A percentile compares a stretch with the other conserved stretches of the same genome.
These are phyloP conservation scores for Aspergillus pseudoglaucus DNA, from an alignment of 2,329 filamentous ascomycete species.

Conservation along the genomic window DNA sequence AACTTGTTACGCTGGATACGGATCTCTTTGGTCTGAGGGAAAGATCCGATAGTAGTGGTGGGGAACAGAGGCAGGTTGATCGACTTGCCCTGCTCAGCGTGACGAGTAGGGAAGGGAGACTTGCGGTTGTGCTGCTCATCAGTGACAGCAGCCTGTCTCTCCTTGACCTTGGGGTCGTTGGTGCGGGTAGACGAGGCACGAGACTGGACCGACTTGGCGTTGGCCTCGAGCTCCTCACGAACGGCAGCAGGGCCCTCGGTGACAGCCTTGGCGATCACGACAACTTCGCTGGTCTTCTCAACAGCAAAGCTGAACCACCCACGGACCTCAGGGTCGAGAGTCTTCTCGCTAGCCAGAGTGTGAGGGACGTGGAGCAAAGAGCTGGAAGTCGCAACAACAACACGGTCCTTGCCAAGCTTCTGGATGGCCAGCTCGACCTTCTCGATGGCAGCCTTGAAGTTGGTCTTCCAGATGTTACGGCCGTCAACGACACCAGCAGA, in stretches of 20 bases:
- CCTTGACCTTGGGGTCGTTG: constrained; percentile 97
- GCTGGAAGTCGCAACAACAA: constrained; percentile 93
- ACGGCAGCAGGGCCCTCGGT: constrained; percentile 86
- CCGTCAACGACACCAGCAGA: constrained; percentile 96
- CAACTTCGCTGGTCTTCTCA: constrained; percentile 88
- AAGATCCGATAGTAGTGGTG: constrained; percentile 97
- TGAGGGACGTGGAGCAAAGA: constrained; percentile 98
- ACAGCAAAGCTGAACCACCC: constrained; percentile 99
- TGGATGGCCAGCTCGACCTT: constrained; percentile 82
- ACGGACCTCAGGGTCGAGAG: constrained; percentile 83
- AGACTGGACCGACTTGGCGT: constrained; percentile 86
- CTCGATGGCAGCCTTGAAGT: constrained; percentile 93
- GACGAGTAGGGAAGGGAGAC: constrained; percentile 78
- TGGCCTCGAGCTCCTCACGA: constrained; percentile 84
- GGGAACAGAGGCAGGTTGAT: constrained; percentile 95
- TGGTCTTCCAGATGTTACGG: constrained; percentile 99
- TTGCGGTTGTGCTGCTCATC: constrained; percentile 84
- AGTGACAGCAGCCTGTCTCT: constrained; percentile 83
- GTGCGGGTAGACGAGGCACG: constrained; percentile 89
- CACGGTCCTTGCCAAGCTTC: constrained; percentile 94
- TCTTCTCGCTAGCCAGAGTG: constrained; percentile 98
- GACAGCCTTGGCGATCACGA: constrained; percentile 92
- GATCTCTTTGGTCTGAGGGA: constrained; percentile 99
- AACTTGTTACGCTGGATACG: constrained; percentile 95
- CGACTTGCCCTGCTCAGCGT: constrained; percentile 80